Evolutionary conservation across 1,284 basidiomycete genomes (phyloP).

Genomic region (Phlebopus sp.): DNA sequence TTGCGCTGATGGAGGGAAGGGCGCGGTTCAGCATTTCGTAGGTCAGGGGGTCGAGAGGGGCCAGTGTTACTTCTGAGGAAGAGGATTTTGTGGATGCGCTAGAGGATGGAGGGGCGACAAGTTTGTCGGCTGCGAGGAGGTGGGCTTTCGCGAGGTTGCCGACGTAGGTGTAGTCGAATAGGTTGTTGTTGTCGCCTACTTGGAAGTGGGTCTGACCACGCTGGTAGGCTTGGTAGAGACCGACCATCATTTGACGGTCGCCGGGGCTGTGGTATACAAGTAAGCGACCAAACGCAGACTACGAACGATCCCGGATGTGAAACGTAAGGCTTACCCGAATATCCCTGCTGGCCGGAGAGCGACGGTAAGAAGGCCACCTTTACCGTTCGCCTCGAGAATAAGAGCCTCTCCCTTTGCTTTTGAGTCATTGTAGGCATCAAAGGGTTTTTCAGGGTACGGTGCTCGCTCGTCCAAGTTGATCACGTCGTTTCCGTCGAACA

Average conservation of each 20-base stretch:
- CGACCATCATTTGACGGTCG: constrained; percentile 85
- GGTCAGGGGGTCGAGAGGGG: constrained; percentile 9
- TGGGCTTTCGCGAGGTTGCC: constrained; percentile 96
- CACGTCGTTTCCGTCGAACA: constrained; percentile 83
- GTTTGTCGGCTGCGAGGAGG: constrained; percentile 88
- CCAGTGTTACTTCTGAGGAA: constrained; percentile 19
- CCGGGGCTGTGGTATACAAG: constrained; percentile 63
- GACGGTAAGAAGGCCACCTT: constrained; percentile 81
- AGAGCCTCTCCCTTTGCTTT: constrained; percentile 89
- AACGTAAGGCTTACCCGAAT: constrained; percentile 71
- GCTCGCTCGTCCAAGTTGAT: constrained; percentile 90
- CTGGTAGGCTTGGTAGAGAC: constrained; percentile 80
- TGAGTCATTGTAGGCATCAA: constrained; percentile 96
- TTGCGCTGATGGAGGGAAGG: constrained; percentile 62
- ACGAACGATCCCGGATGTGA: neutral
- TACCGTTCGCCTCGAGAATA: constrained; percentile 84
- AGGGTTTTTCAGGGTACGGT: constrained; percentile 68
- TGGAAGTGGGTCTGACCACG: constrained; percentile 89
- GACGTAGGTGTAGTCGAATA: constrained; percentile 98
- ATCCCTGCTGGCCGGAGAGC: constrained; percentile 95
- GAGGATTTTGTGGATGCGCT: constrained; percentile 12
- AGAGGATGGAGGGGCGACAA: constrained; percentile 48
- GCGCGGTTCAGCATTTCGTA: constrained; percentile 48
- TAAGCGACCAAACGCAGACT: neutral
- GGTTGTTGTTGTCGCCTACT: constrained; percentile 90